Percentiles rank a stretch among this genome's conserved stretches.
phyloP scores from a whole-genome alignment of 257 asterid species.

The Echites panduratus region DNA sequence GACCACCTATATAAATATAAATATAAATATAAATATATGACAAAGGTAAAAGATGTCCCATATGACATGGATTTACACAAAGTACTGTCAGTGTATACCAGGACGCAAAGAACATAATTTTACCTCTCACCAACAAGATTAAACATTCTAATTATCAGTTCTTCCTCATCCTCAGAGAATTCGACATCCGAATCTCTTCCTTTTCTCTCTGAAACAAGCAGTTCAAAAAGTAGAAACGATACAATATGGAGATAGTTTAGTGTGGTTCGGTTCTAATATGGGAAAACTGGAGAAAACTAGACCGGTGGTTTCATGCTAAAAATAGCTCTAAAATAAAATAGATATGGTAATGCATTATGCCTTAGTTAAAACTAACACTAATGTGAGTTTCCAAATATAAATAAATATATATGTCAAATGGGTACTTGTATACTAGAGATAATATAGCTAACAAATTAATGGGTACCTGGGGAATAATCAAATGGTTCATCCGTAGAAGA shows the following conservation, averaged over 20 bases:
- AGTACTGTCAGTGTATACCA: too few species aligned
- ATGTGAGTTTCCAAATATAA: too few species aligned
- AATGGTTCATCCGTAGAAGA: conserved; percentile 14
- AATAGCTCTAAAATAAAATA: too few species aligned
- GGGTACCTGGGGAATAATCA: conserved; percentile 11
- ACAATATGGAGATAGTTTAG: neutral
- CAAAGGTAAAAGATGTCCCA: neutral
- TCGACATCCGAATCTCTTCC: neutral
- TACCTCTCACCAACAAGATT: conserved; percentile 21
- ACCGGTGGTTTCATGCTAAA: neutral
- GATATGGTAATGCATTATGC: too few species aligned
- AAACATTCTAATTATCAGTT: conserved; percentile 16
- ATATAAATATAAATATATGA: too few species aligned
- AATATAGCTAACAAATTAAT: neutral
- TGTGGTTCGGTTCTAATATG: neutral
- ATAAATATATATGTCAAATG: too few species aligned
- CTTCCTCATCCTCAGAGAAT: conserved; percentile 15
- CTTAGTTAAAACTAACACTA: too few species aligned
- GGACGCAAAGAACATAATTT: too few species aligned
- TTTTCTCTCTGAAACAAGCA: conserved; percentile 14
- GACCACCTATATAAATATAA: conserved; percentile 15
- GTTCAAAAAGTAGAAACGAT: neutral
- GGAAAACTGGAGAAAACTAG: neutral
- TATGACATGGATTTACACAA: too few species aligned
- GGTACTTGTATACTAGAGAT: too few species aligned